These are phyloP conservation scores for Zymoseptoria passerinii DNA, from an alignment of 2,329 filamentous ascomycete genomes.

Conservation along the genomic window DNA sequence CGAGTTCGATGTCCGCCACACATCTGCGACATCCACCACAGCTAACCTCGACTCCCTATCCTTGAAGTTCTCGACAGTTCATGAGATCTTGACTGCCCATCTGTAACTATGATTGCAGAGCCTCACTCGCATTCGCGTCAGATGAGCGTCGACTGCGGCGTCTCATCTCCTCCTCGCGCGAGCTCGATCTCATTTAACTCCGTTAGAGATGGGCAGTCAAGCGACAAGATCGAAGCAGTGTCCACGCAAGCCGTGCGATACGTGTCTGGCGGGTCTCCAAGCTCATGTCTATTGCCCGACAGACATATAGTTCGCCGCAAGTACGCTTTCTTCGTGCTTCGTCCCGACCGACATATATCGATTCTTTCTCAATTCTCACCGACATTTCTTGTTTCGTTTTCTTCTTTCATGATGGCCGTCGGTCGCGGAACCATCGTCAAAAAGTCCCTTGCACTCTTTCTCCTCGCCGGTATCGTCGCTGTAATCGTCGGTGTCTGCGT, in stretches of 20 bases:
- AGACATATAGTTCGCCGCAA: neutral
- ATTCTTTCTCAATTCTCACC: neutral
- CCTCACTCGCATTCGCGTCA: neutral
- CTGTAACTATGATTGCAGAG: neutral
- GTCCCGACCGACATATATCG: neutral
- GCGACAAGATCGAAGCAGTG: neutral
- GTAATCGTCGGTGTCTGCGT: slow-evolving; percentile 5
- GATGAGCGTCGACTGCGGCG: neutral
- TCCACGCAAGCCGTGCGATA: neutral
- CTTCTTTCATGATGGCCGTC: slow-evolving; percentile 1
- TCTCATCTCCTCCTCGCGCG: neutral
- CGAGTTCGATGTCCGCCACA: no score
- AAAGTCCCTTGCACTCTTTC: neutral
- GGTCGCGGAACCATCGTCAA: slow-evolving; percentile 3
- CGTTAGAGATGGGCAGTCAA: neutral
- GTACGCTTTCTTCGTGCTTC: neutral
- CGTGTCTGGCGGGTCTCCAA: neutral
- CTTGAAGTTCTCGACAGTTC: neutral
- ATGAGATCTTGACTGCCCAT: neutral
- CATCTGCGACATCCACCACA: no score
- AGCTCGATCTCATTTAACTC: neutral
- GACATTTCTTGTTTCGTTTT: neutral
- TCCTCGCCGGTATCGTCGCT: slow-evolving; percentile 4
- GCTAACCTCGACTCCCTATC: neutral
- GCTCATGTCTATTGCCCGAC: neutral